Conservation (phyloP, 2,329 filamentous ascomycete species). For the Botrytis galanthina region DNA sequence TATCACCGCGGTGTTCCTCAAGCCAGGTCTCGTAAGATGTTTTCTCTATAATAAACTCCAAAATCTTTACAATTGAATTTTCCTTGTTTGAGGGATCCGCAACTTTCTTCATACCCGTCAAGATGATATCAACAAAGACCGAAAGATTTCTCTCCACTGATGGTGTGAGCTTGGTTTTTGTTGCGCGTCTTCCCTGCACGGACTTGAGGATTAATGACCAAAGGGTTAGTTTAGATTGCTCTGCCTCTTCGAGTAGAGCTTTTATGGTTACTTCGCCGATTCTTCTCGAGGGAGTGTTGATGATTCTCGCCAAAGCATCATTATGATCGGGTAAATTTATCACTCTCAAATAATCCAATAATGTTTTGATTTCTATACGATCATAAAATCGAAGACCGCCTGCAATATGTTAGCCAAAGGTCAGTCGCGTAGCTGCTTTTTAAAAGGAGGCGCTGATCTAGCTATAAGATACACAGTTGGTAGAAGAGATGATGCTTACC, state of each 20-base stretch:
- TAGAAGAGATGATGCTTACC: conserved; percentile 44
- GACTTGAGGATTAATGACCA: conserved; percentile 70
- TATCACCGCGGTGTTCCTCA: conserved; percentile 66
- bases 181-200: conserved; percentile 50
- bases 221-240: conserved; percentile 63
- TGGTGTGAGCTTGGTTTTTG: conserved; percentile 54
- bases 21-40: conserved; percentile 74
- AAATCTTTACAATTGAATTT: conserved; percentile 37
- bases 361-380: conserved; percentile 78
- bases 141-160: conserved; percentile 56
- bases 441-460: not conserved
- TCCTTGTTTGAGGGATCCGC: conserved; percentile 30
- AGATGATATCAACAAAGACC: conserved; percentile 58
- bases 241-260: conserved; percentile 72
- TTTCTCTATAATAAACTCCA: conserved; percentile 59
- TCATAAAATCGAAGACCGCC: conserved; percentile 87
- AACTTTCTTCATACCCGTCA: conserved; percentile 55
- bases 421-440: not conserved
- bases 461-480: not conserved
- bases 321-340: conserved; percentile 84
- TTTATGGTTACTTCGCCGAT: conserved; percentile 79
- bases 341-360: conserved; percentile 85
- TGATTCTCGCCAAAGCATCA: conserved; percentile 76
- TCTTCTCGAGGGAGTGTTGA: conserved; percentile 79
- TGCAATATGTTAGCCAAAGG: conserved; percentile 29